Conservation (phyloP, 2,329 filamentous ascomycete species). For the Colletotrichum siamense region DNA sequence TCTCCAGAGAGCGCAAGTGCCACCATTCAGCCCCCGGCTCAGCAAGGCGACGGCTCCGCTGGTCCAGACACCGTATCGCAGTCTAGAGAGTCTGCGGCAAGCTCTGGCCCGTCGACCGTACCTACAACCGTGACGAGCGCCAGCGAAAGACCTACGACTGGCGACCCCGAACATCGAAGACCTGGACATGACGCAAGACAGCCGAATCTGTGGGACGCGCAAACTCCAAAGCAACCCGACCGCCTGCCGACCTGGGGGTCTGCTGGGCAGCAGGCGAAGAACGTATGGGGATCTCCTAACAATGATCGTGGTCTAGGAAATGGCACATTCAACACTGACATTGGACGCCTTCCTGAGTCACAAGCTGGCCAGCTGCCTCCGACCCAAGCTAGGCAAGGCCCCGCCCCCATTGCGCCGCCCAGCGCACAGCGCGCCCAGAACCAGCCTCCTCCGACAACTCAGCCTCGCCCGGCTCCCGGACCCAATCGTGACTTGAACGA, state of each 20-base stretch:
- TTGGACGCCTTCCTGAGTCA: slow-evolving; percentile 53
- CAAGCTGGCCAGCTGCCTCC: slow-evolving; percentile 35
- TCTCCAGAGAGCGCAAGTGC: slow-evolving; percentile 50
- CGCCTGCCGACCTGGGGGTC: slow-evolving; percentile 57
- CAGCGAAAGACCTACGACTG: slow-evolving; percentile 1
- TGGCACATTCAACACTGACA: slow-evolving; percentile 73
- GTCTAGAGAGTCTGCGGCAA: not conserved
- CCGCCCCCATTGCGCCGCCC: slow-evolving; percentile 51
- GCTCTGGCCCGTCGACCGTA: not conserved
- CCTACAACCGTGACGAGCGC: not conserved
- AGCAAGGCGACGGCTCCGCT: slow-evolving; percentile 23
- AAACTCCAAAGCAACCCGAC: slow-evolving; percentile 41
- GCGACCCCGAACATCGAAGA: slow-evolving; percentile 17
- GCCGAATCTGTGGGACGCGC: slow-evolving; percentile 25
- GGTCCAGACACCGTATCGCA: slow-evolving; percentile 6
- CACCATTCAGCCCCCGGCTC: slow-evolving; percentile 25
- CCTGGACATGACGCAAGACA: slow-evolving; percentile 23
- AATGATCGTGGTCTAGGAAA: slow-evolving; percentile 77
- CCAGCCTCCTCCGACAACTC: slow-evolving; percentile 13
- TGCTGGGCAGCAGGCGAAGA: slow-evolving; percentile 52
- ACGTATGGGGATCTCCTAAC: slow-evolving; percentile 79
- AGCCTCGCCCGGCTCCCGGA: not conserved
- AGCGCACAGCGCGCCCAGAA: slow-evolving; percentile 19
- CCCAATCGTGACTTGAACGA: slow-evolving; percentile 13
- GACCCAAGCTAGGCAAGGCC: slow-evolving; percentile 38